Base-by-base conservation (phyloP, 768 basidiomycete genomes). In the Vararia minispora region DNA sequence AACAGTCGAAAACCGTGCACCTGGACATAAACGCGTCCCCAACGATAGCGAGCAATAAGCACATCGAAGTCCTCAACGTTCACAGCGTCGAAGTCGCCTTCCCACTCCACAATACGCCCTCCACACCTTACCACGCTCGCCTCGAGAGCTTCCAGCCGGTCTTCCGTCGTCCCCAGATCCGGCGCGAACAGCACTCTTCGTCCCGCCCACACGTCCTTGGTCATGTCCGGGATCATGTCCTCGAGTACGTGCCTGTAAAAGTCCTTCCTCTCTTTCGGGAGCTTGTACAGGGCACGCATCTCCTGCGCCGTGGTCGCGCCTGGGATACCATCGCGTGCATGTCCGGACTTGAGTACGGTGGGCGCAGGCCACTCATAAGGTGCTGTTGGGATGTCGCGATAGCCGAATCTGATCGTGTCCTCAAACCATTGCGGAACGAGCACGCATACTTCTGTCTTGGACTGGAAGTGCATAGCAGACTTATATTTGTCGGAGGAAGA, bases 391-490 rank as follows among this genome's bases (percentile, higher is more conserved):
- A 84, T 56, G 7, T 58, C 58, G 10, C 68, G 56, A 17, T 62
- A 47, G 5, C 58, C 60, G 13, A 86, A 61, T 11, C 72, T 65
- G 17, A 83, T 67, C 3, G 69, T 68, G 47, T 90, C 87, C 48
- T 91, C 85, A 42, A 91, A 91, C 90, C 91, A 95, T 45, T 91
- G 86, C 0, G 90, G 91, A 0, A 89, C 68, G 14, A 95, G 52
- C 7, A 89, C 63, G 35, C 68, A 73, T 50, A 91, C 71, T 6
- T 64, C 58, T 0, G 76, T 78, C 33, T 69, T 60, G 3, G 69
- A 56, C 35, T 74, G 68, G 55, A 71, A 77, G 45, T 79, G 73
- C 46, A 80, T 60, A 20, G 69, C 67, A 2, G 62, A 65, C 25
- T 61, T 54, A 49, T 68, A 70, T 52, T 68, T 58, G 37, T 42